Conservation (phyloP, 352 stramenopile genomes). For the Pythium dissotocum region DNA sequence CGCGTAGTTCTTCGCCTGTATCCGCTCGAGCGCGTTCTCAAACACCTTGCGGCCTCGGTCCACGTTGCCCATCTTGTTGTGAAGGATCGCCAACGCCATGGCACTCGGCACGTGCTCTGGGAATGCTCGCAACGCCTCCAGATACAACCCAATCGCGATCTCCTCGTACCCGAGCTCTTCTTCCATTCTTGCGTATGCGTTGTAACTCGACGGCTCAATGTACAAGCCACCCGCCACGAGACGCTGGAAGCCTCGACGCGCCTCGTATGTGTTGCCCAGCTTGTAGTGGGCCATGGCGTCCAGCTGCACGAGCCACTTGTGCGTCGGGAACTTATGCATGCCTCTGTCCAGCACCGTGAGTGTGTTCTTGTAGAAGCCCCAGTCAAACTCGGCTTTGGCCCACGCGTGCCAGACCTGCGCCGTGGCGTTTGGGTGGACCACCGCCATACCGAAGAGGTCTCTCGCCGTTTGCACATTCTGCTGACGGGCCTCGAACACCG, state of each 20-base stretch:
- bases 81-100: slow-evolving; percentile 74
- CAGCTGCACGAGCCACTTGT: slow-evolving; percentile 86
- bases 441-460: slow-evolving; percentile 59
- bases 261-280: slow-evolving; percentile 75
- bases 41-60: slow-evolving; percentile 62
- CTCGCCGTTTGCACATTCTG: slow-evolving; percentile 69
- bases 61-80: slow-evolving; percentile 50
- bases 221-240: slow-evolving; percentile 75
- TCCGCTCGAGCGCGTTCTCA: slow-evolving; percentile 56
- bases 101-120: slow-evolving; percentile 76
- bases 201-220: slow-evolving; percentile 73
- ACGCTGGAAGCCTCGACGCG: slow-evolving; percentile 63
- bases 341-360: slow-evolving; percentile 66
- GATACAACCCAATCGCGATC: slow-evolving; percentile 61
- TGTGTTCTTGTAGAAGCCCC: slow-evolving; percentile 71
- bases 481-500: slow-evolving; percentile 71
- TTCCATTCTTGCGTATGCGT: slow-evolving; percentile 86
- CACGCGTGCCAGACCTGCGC: slow-evolving; percentile 87
- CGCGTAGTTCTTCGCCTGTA: slow-evolving; percentile 26
- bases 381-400: slow-evolving; percentile 82
- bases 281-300: slow-evolving; percentile 77
- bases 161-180: slow-evolving; percentile 75
- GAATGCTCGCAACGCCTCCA: slow-evolving; percentile 52
- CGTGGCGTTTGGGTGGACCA: slow-evolving; percentile 49
- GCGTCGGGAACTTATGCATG: slow-evolving; percentile 66